Evolutionary conservation across 805 yeast genomes (phyloP), one percentile per base, ranked within the genome.

Genomic region (Candida morakotiae): DNA sequence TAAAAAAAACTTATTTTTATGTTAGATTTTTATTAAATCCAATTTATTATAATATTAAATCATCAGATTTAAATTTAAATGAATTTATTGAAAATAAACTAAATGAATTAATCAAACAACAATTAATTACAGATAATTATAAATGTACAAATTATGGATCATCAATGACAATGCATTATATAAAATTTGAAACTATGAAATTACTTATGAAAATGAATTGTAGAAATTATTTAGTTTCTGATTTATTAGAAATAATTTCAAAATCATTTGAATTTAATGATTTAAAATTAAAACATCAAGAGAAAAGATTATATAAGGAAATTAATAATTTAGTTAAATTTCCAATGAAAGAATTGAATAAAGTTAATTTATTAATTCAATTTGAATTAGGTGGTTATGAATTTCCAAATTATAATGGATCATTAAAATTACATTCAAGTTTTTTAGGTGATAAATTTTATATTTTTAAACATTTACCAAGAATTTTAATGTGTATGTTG

Each of bases 381-480:
- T 69, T 60, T 48, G 79, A 74, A 35, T 54, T 77, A 7, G 75
- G 79, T 1, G 76, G 77, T 0, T 32, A 69, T 3, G 76, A 70
- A 19, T 69, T 53, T 36, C 80, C 81, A 1, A 47, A 46, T 3
- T 70, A 62, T 38, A 58, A 52, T 4, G 76, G 72, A 1, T 58
- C 75, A 1, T 35, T 42, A 20, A 67, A 64, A 33, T 51, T 63
- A 11, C 67, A 61, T 26, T 58, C 61, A 20, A 47, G 64, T 2
- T 64, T 77, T 42, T 46, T 58, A 5, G 65, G 68, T 23, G 82
- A 77, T 37, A 73, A 70, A 38, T 30, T 58, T 9, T 44, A 53
- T n/a, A 58, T 71, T 3, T 65, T 73, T 43, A 64, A 64, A 41
- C 73, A 65, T 39, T 43, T 68, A 6, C 60, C 58, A 1, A 59